These are phyloP conservation scores for Aspergillus tubingensis DNA, from an alignment of 2,329 filamentous ascomycete species.

Conservation along the genomic window DNA sequence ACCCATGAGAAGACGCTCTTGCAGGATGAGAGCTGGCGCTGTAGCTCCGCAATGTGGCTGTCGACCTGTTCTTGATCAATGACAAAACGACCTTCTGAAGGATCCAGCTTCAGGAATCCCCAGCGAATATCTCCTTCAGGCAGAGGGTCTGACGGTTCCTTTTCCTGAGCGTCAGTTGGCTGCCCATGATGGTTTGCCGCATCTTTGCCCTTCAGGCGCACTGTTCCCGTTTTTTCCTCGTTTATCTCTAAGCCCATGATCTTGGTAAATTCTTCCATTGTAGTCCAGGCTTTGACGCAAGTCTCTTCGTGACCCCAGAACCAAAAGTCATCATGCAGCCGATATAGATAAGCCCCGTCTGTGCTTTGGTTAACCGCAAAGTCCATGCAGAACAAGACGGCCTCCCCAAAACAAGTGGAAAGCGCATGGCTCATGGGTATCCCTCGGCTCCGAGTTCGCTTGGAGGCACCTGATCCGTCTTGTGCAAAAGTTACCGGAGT, in stretches of 20 bases:
- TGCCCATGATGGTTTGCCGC: constrained; percentile 9
- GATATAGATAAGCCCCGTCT: constrained; percentile 57
- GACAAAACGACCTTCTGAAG: constrained; percentile 55
- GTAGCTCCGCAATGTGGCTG: constrained; percentile 60
- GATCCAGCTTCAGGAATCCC: constrained; percentile 62
- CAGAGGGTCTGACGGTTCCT: constrained; percentile 31
- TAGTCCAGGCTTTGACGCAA: constrained; percentile 61
- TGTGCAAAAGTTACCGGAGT: constrained; percentile 60
- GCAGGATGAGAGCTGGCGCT: constrained; percentile 57
- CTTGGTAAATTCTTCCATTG: constrained; percentile 56
- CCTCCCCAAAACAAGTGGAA: constrained; percentile 62
- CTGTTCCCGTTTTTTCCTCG: constrained; percentile 58
- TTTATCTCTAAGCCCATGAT: constrained; percentile 63
- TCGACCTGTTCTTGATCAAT: constrained; percentile 63
- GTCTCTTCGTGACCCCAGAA: constrained; percentile 61
- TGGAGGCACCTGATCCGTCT: constrained; percentile 50
- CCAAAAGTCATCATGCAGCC: constrained; percentile 68
- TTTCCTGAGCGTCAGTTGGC: background rate
- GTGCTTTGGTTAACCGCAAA: constrained; percentile 63
- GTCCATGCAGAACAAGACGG: constrained; percentile 65
- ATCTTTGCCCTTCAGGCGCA: constrained; percentile 38
- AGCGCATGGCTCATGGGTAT: constrained; percentile 62
- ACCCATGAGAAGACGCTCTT: constrained; percentile 61
- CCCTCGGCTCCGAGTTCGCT: constrained; percentile 56
- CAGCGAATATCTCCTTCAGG: constrained; percentile 58